Evolutionary conservation across 768 basidiomycete species (phyloP).

Genomic region (Chalciporus chontae): DNA sequence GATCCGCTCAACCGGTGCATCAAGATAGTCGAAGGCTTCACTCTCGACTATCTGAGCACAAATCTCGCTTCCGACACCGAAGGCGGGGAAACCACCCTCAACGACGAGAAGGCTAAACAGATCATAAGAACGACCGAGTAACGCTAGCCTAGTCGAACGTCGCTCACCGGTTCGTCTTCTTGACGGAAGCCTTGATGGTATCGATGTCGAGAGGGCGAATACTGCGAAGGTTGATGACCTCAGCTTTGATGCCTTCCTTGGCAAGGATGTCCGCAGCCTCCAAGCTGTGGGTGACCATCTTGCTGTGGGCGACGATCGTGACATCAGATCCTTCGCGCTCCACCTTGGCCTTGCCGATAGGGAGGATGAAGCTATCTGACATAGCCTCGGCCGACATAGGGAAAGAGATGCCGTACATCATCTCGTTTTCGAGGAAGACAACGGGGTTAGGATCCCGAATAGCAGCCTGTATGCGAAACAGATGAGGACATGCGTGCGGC

Average conservation of each 20-base stretch:
- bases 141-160: neutral
- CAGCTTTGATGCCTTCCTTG: slow-evolving; percentile 96
- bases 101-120: slow-evolving; percentile 75
- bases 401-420: slow-evolving; percentile 97
- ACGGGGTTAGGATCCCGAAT: slow-evolving; percentile 99
- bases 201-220: slow-evolving; percentile 98
- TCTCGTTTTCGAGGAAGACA: slow-evolving; percentile 99
- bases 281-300: slow-evolving; percentile 93
- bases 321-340: slow-evolving; percentile 91
- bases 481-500: neutral
- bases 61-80: slow-evolving; percentile 98
- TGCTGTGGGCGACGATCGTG: slow-evolving; percentile 96
- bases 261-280: slow-evolving; percentile 92
- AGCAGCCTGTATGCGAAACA: slow-evolving; percentile 56
- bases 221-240: slow-evolving; percentile 94
- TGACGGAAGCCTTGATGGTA: slow-evolving; percentile 94
- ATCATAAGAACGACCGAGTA: neutral
- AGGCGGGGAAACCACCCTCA: slow-evolving; percentile 98
- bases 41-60: slow-evolving; percentile 97
- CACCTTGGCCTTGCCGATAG: slow-evolving; percentile 96
- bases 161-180: slow-evolving; percentile 93
- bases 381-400: slow-evolving; percentile 93
- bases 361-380: slow-evolving; percentile 92
- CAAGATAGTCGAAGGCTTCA: slow-evolving; percentile 97
- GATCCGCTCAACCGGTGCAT: slow-evolving; percentile 95